Evolutionary conservation across 208 protist genomes (phyloP).

Genomic region (Tritrichomonas foetus): DNA sequence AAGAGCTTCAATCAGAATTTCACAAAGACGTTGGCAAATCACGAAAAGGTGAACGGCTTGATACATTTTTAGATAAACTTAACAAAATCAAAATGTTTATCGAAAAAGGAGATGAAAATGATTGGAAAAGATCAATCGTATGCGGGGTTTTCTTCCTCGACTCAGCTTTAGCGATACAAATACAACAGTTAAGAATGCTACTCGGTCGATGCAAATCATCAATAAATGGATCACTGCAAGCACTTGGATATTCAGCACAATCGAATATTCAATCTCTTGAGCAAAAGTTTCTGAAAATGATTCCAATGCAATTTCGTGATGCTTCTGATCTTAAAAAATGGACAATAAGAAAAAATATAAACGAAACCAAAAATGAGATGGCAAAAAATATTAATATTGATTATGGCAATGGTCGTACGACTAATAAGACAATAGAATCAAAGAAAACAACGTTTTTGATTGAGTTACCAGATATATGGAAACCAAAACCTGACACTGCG

Average conservation of each 20-base stretch:
- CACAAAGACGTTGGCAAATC: neutral
- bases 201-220: conserved; percentile 14
- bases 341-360: neutral
- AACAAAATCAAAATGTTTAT: neutral
- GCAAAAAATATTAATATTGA: no score
- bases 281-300: neutral
- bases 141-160: neutral
- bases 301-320: neutral
- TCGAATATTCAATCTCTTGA: neutral
- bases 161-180: neutral
- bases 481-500: no score
- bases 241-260: neutral
- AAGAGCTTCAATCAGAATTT: neutral
- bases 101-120: neutral
- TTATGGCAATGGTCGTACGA: no score
- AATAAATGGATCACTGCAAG: conserved; percentile 27
- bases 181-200: conserved; percentile 7
- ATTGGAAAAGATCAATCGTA: conserved; percentile 33
- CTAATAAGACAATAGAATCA: no score
- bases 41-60: neutral
- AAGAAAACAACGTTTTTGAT: no score
- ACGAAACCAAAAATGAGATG: no score
- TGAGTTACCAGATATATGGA: no score
- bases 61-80: neutral
- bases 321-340: conserved; percentile 8